phyloP scores from a whole-genome alignment of 73 alveolate genomes.

The Tetrahymena malaccensis region DNA sequence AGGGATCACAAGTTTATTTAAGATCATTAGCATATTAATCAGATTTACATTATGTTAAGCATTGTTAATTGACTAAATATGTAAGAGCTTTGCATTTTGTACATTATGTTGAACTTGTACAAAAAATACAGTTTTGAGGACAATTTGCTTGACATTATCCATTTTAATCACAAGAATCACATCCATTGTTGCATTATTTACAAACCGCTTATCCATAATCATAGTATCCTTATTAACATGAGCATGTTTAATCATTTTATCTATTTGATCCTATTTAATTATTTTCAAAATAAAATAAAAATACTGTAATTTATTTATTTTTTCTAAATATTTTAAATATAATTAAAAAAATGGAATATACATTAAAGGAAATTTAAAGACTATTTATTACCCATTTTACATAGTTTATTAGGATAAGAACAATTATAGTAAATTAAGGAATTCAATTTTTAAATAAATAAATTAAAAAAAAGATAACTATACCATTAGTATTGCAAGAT shows the following conservation, averaged over 20 bases:
- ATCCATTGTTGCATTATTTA: not conserved
- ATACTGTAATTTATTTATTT: too few species aligned
- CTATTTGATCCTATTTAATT: not conserved
- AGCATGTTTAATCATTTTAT: not conserved
- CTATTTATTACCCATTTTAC: too few species aligned
- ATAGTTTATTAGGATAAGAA: too few species aligned
- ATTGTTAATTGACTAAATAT: not conserved
- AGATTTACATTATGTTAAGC: not conserved
- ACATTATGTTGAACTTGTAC: not conserved
- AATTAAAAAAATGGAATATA: too few species aligned
- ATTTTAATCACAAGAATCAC: not conserved
- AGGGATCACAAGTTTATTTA: not conserved
- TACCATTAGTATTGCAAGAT: not conserved
- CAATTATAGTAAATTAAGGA: too few species aligned
- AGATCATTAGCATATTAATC: not conserved
- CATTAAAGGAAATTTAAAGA: not conserved
- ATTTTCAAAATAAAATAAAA: not conserved
- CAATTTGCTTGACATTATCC: not conserved
- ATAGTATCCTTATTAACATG: not conserved
- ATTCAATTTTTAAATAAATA: not conserved
- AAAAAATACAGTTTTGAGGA: not conserved
- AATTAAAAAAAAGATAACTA: not conserved
- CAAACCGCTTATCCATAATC: not conserved
- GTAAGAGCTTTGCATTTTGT: not conserved
- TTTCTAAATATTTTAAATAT: too few species aligned